Evolutionary conservation across 1,139 yeast species (phyloP).

Genomic region (Protomyces pachydermus): DNA sequence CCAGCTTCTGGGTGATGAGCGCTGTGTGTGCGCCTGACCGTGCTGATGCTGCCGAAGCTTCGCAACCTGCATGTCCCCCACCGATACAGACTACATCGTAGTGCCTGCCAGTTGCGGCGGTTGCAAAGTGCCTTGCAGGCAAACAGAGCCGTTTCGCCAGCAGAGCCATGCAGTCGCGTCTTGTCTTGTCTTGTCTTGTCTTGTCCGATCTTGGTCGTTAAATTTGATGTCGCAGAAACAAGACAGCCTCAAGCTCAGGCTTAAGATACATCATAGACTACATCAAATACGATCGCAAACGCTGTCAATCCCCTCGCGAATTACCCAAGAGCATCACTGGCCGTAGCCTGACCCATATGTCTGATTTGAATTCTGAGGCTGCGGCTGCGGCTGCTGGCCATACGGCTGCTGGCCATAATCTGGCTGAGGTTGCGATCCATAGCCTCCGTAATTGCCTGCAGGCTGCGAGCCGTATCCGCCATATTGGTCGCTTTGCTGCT

Average conservation of each 20-base stretch:
- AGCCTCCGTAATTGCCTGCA: background rate
- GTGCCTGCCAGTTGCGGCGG: background rate
- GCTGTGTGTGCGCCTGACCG: constrained; percentile 70
- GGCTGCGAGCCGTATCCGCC: background rate
- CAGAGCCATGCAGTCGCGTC: background rate
- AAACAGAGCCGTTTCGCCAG: background rate
- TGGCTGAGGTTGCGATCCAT: background rate
- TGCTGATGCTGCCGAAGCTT: constrained; percentile 92
- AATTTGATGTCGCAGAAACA: too few species aligned
- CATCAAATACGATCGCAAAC: too few species aligned
- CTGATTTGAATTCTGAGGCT: background rate
- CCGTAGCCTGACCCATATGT: background rate
- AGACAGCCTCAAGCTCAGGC: too few species aligned
- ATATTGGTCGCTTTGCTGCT: background rate
- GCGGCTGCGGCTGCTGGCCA: background rate
- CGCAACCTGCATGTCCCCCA: constrained; percentile 99
- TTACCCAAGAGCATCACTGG: background rate
- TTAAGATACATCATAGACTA: too few species aligned
- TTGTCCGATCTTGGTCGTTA: too few species aligned
- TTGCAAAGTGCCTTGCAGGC: background rate
- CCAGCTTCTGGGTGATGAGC: constrained; percentile 67
- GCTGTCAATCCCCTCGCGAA: too few species aligned
- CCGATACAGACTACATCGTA: constrained; percentile 72
- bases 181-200: too few species aligned
- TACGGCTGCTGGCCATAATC: background rate